A percentile compares a stretch with the other conserved stretches of the same genome.
phyloP scores from a whole-genome alignment of 2,329 filamentous ascomycete genomes.

The Escovopsis weberi region DNA sequence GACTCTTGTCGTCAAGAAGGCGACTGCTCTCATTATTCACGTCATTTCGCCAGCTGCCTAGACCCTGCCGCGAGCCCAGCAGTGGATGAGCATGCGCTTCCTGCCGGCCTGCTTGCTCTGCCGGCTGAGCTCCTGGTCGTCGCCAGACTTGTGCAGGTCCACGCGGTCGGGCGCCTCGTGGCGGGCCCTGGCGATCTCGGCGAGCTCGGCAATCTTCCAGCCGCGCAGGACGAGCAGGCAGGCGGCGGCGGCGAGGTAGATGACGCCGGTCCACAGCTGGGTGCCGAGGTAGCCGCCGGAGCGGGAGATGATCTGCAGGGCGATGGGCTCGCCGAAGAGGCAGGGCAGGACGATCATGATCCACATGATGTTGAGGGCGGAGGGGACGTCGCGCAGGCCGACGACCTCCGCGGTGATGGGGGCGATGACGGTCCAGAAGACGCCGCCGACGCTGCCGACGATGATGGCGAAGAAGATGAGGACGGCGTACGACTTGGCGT shows the following conservation, averaged over 20 bases:
- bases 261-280: constrained; percentile 45
- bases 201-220: constrained; percentile 24
- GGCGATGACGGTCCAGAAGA: constrained; percentile 54
- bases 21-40: too few species aligned
- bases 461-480: constrained; percentile 58
- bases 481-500: constrained; percentile 46
- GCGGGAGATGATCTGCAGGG: constrained; percentile 34
- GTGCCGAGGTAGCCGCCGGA: constrained; percentile 34
- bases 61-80: constrained; percentile 15
- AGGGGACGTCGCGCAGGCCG: constrained; percentile 52
- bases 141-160: constrained; percentile 16
- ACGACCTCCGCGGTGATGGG: constrained; percentile 63
- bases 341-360: constrained; percentile 54
- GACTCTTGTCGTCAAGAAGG: too few species aligned
- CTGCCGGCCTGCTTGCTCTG: constrained; percentile 16
- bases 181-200: constrained; percentile 17
- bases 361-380: constrained; percentile 57
- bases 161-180: constrained; percentile 16
- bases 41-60: constrained; percentile 5
- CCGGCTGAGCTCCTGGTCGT: constrained; percentile 15
- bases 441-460: constrained; percentile 56
- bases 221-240: constrained; percentile 20
- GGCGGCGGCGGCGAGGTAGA: constrained; percentile 37
- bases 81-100: constrained; percentile 18
- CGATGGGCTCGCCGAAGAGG: constrained; percentile 54